These are phyloP conservation scores for Pyracantha coccinea DNA, from an alignment of 331 rosid genomes.

Conservation along the genomic window DNA sequence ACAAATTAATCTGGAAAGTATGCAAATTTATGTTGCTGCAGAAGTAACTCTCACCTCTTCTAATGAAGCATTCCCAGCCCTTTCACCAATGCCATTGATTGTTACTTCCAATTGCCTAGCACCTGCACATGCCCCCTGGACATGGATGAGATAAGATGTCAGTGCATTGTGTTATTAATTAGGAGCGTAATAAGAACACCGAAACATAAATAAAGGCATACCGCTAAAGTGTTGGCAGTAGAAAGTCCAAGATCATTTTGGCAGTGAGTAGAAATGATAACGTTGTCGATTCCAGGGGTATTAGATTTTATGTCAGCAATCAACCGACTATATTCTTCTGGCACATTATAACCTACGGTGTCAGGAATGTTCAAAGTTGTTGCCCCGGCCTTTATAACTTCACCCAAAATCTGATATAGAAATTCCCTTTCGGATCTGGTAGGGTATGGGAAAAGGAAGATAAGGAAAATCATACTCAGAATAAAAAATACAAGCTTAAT, in stretches of 20 bases:
- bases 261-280: conserved; percentile 91
- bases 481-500: not conserved
- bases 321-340: conserved; percentile 59
- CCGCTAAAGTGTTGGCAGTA: conserved; percentile 86
- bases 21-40: not conserved
- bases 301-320: conserved; percentile 85
- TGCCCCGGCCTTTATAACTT: conserved; percentile 93
- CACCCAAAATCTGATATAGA: conserved; percentile 80
- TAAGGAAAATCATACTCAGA: not conserved
- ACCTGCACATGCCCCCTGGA: conserved; percentile 91
- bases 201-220: conserved; percentile 14
- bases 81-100: conserved; percentile 94
- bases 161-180: not conserved
- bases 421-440: conserved; percentile 83
- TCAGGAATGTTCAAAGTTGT: conserved; percentile 96
- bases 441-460: not conserved
- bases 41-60: conserved; percentile 58
- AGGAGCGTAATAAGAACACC: not conserved
- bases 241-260: conserved; percentile 98
- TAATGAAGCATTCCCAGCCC: conserved; percentile 97
- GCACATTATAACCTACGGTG: conserved; percentile 76
- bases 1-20: not conserved
- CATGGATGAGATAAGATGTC: conserved; percentile 14
- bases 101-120: conserved; percentile 98
- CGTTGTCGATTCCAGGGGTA: conserved; percentile 83